Conservation (phyloP, 441 rosid genomes). For the Theobroma grandiflorum region DNA sequence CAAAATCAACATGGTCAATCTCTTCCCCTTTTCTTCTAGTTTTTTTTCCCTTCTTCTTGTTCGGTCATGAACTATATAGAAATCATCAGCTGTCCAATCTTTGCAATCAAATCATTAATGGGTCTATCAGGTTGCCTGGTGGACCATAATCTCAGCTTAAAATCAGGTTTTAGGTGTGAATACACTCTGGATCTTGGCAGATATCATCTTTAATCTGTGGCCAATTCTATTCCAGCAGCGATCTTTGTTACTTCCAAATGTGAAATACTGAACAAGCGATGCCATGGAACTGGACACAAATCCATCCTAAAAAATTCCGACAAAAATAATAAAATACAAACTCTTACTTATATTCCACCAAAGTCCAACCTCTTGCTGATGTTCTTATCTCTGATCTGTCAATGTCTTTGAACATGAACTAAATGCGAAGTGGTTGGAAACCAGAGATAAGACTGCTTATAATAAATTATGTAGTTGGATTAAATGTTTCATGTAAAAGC, state of each 20-base stretch:
- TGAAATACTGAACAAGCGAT: neutral
- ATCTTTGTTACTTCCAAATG: neutral
- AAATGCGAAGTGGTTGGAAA: neutral
- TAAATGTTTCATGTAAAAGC: neutral
- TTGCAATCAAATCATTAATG: conserved; percentile 4
- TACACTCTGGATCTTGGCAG: neutral
- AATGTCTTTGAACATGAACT: neutral
- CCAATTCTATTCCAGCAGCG: neutral
- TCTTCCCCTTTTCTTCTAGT: no score
- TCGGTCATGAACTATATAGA: neutral
- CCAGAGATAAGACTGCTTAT: neutral
- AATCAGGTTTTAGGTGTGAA: conserved; percentile 17
- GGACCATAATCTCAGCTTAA: neutral
- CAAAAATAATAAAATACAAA: neutral
- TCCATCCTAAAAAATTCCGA: neutral
- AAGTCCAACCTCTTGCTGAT: neutral
- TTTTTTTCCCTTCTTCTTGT: neutral
- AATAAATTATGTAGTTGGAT: neutral
- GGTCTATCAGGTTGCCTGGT: neutral
- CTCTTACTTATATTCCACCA: neutral
- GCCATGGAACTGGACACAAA: neutral
- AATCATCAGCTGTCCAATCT: neutral
- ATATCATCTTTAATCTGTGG: neutral
- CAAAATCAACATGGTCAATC: neutral
- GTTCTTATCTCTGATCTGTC: neutral